Base-by-base conservation (phyloP, 2,329 filamentous ascomycete genomes). In the Daldinia sp. region DNA sequence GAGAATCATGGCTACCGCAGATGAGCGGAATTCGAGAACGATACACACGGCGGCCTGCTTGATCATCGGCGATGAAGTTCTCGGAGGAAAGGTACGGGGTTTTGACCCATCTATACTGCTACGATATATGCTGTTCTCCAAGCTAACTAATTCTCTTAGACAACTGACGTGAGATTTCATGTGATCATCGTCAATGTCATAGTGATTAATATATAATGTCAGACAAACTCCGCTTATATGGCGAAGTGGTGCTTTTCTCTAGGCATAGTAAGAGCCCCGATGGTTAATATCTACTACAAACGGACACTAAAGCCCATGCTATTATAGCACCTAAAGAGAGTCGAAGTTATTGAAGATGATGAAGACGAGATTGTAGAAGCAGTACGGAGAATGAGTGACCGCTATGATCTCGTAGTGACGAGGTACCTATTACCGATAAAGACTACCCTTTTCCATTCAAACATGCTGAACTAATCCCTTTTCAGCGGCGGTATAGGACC, bases 41-140 rank as follows among this genome's bases (percentile, higher is more conserved):
- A 97, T 98, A 74, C 90, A 93, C 78, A 98, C 94, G 53, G 96
- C 95, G 10, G 95, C 92, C 63, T 97, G 93, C 80, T 82, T 98
- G 71, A 94, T 99, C 67, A 98, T 99, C 75, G 95, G 95, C n/a
- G 95, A 98, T 81, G 95, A 98, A 80, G 94, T 98, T 4, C 85
- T 98, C 3, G 94, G 94, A 23, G 95, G 96, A 75, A 98, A 98
- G 91, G 94, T 93, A 79, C 7, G 46, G 7, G 7, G 46, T 50
- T 23, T 30, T 18, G 26, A n/a, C 13, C 46, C 7, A 71, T 30
- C 1, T 13, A 62, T 54, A 28, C 4, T 18, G 28, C 4, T 18
- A 33, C 48, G 35, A 46, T n/a, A 28, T 57, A 20, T 41, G 23
- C 26, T 57, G 26, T 44, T 18, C 15, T 50, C n/a, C 6, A 35